phyloP scores from a whole-genome alignment of 1,284 basidiomycete species.

The Pseudozyma thailandica region DNA sequence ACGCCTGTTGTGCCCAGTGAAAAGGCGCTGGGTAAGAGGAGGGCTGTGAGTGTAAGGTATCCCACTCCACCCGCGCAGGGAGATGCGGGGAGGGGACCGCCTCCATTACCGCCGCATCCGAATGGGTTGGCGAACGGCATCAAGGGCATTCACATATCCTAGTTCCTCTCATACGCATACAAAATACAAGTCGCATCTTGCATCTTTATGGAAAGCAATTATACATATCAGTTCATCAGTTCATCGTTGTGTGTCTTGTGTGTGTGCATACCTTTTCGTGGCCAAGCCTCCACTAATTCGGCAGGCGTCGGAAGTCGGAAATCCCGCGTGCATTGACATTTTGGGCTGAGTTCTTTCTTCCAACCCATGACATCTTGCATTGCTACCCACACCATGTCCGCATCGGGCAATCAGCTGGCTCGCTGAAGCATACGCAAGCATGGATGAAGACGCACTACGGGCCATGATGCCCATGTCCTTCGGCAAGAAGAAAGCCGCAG shows the following conservation, averaged over 20 bases:
- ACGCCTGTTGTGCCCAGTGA: constrained; percentile 54
- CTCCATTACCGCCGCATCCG: constrained; percentile 10
- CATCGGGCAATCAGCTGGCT: not conserved
- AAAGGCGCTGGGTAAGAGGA: constrained; percentile 60
- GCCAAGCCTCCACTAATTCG: no score
- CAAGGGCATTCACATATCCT: constrained; percentile 1
- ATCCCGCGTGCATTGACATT: no score
- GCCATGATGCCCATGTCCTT: constrained; percentile 65
- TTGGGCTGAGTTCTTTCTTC: no score
- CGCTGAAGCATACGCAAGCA: constrained; percentile 14
- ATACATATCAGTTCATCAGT: no score
- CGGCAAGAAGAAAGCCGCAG: constrained; percentile 31
- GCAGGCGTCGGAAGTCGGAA: no score
- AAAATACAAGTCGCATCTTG: no score
- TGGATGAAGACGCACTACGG: constrained; percentile 64
- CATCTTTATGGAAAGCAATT: no score
- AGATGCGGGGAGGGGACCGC: not conserved
- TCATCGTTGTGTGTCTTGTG: no score
- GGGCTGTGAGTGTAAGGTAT: constrained; percentile 39
- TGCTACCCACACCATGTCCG: not conserved
- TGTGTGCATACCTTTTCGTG: no score
- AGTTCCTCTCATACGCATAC: no score
- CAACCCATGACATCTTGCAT: no score
- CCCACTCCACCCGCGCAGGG: constrained; percentile 16
- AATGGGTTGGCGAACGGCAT: not conserved